A percentile compares a stretch with the other conserved stretches of the same genome.
Evolutionary conservation across 331 rosid genomes (phyloP).

Genomic region (Cydonia oblonga): DNA sequence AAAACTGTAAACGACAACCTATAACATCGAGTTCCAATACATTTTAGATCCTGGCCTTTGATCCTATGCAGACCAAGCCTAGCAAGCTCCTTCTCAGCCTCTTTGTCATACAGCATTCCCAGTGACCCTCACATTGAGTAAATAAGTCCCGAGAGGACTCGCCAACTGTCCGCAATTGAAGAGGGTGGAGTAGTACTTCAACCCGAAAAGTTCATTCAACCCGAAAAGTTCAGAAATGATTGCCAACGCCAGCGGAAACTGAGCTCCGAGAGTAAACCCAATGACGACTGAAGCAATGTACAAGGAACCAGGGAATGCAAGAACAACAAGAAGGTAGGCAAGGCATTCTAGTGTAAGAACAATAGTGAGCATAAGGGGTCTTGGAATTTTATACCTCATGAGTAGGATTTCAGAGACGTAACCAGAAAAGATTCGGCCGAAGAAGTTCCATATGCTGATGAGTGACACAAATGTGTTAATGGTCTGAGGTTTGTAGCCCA

Average conservation of each 20-base stretch:
- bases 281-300: not conserved
- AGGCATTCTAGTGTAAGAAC: not conserved
- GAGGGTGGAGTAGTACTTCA: not conserved
- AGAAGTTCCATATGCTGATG: constrained; percentile 8
- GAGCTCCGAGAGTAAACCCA: not conserved
- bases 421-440: constrained; percentile 1
- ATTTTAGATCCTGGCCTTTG: not conserved
- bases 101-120: not conserved
- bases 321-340: not conserved
- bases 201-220: not conserved
- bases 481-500: not conserved
- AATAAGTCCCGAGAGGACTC: not conserved
- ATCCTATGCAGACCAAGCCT: not conserved
- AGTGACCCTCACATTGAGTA: not conserved
- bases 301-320: not conserved
- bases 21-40: constrained; percentile 4
- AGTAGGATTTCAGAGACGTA: constrained; percentile 6
- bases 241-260: not conserved
- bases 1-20: not conserved
- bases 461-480: constrained; percentile 2
- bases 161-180: not conserved
- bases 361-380: not conserved
- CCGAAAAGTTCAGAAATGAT: not conserved
- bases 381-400: constrained; percentile 1
- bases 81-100: not conserved